Percentiles rank a stretch among this genome's conserved stretches.
Evolutionary conservation across 2,329 filamentous ascomycete species (phyloP).

Genomic region (Triangularia setosa): DNA sequence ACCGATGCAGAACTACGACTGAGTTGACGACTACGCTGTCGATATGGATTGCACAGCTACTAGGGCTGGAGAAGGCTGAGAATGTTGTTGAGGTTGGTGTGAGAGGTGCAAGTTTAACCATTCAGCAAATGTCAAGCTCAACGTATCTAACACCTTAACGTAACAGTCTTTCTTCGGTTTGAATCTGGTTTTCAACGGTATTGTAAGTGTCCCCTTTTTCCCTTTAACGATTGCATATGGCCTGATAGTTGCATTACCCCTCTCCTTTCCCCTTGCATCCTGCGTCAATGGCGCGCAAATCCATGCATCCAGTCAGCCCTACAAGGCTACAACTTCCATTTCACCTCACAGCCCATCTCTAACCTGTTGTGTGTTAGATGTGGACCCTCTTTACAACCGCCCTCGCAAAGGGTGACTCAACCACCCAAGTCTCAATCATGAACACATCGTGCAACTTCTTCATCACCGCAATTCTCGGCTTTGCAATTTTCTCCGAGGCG

Average conservation of each 20-base stretch:
- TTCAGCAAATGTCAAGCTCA: neutral
- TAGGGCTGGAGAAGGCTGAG: slow-evolving; percentile 42
- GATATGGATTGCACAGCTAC: slow-evolving; percentile 38
- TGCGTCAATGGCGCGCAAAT: neutral
- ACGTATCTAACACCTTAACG: neutral
- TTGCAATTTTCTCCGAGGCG: slow-evolving; percentile 65
- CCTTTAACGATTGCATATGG: neutral
- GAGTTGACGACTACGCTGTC: slow-evolving; percentile 50
- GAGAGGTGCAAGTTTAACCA: slow-evolving; percentile 42
- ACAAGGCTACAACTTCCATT: neutral
- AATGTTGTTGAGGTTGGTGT: slow-evolving; percentile 45
- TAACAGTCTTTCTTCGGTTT: slow-evolving; percentile 68
- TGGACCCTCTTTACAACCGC: slow-evolving; percentile 80
- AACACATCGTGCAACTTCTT: slow-evolving; percentile 82
- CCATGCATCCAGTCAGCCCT: neutral
- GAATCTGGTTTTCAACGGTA: slow-evolving; percentile 70
- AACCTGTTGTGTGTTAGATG: slow-evolving; percentile 52
- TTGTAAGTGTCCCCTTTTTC: slow-evolving; percentile 47
- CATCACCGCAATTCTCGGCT: slow-evolving; percentile 68
- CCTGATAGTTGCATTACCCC: neutral
- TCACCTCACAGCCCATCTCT: neutral
- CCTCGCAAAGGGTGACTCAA: slow-evolving; percentile 68
- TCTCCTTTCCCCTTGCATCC: neutral
- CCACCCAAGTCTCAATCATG: slow-evolving; percentile 75
- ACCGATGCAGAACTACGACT: slow-evolving; percentile 48